Evolutionary conservation across 768 basidiomycete genomes (phyloP), one percentile per base, ranked within the genome.

Genomic region (Termitomyces sp.): DNA sequence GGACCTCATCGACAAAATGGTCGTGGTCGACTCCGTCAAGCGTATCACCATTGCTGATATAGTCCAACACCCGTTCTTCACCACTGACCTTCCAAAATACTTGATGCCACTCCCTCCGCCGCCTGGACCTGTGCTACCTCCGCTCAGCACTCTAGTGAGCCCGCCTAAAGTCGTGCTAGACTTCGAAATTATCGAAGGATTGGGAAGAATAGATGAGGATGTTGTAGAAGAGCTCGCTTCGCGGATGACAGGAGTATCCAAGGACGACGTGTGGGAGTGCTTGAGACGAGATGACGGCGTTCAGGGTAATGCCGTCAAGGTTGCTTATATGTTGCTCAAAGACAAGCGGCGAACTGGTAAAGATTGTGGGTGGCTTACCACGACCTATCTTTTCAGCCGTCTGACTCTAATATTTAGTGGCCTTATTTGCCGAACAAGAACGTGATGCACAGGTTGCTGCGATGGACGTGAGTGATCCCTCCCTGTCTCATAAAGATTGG

Each of bases 21-120:
- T 98, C 38, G 86, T 85, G 24, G 90, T 96, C 26, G 95, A 98
- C 72, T 94, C 95, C 13, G 82, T 98, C 61, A 94, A 93, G 70
- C 90, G 97, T 44, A 94, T 96, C 64, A 98, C 94, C 0, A 83
- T 98, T 18, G 84, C 88, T 35, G 93, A 97, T 65, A 97, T 99
- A 65, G 86, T 90, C 2, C 80, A 88, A 48, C 90, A 95, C 65
- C 88, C 94, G 0, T 99, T 94, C 79, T 96, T 94, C 74, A 90
- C 83, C 55, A 81, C 82, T 10, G 87, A 94, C 65, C 82, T 98
- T 18, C 86, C 89, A 7, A 80, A 87, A 0, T 99, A 98, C 72
- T 88, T 99, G 44, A 83, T 80, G 10, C 87, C 93, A 13, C 81
- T 94, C 5, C 91, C 92, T 30, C 87, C 86, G 0, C 80, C 80